Evolutionary conservation across 2,329 filamentous ascomycete genomes (phyloP).

Genomic region (Xylaria hypoxylon): DNA sequence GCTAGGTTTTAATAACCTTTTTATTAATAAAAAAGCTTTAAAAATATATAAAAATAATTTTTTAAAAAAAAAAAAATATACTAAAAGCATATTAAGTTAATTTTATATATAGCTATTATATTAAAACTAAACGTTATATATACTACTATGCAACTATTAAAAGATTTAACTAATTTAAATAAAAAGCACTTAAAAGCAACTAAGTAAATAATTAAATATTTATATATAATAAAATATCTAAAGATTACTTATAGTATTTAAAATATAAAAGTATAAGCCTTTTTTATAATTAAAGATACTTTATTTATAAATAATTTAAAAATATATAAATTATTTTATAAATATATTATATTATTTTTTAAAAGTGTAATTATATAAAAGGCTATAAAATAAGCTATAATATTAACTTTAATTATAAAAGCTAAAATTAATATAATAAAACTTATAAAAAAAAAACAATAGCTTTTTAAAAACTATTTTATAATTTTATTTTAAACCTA

Average conservation of each 20-base stretch:
- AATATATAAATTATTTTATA: constrained; percentile 2
- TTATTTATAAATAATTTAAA: too few relatives aligned
- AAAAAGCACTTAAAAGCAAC: background rate
- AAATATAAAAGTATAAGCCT: background rate
- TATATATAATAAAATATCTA: background rate
- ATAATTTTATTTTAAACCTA: background rate
- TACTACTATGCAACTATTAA: background rate
- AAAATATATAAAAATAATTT: background rate
- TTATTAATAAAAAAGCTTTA: background rate
- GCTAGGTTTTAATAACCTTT: background rate
- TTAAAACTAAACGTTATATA: background rate
- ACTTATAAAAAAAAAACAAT: background rate
- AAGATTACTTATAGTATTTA: background rate
- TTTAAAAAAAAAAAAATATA: background rate
- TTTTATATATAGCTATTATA: background rate
- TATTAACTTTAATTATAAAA: background rate
- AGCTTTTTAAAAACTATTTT: background rate
- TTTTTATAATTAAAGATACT: background rate
- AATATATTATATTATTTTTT: background rate
- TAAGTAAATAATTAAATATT: background rate
- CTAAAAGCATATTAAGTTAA: background rate
- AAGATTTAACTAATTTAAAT: background rate
- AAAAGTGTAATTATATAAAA: background rate
- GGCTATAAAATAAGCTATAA: background rate
- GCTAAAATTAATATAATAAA: constrained; percentile 1